These are phyloP conservation scores for Coprinopsis cinerea DNA, from an alignment of 768 basidiomycete genomes.

Conservation along the genomic window DNA sequence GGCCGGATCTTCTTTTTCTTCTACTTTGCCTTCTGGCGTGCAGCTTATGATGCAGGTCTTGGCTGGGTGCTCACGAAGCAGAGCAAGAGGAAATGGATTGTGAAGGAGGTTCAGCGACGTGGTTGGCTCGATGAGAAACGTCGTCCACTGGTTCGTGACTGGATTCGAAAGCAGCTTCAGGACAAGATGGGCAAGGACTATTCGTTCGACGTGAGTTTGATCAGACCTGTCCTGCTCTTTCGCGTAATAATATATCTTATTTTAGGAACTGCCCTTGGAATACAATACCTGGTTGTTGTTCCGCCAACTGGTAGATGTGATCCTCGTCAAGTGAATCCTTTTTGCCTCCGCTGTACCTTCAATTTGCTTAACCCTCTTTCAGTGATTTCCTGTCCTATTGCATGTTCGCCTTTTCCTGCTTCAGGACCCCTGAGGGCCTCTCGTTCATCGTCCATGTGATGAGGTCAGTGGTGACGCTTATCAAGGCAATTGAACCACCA, in stretches of 20 bases:
- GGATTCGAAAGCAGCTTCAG: constrained; percentile 82
- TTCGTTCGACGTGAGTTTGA: constrained; percentile 71
- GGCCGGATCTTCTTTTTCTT: constrained; percentile 70
- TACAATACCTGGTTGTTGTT: constrained; percentile 98
- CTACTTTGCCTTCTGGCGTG: constrained; percentile 92
- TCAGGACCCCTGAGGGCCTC: constrained; percentile 77
- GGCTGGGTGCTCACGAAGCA: constrained; percentile 94
- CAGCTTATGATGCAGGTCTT: constrained; percentile 87
- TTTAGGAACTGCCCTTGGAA: constrained; percentile 82
- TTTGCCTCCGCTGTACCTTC: not conserved
- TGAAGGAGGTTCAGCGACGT: constrained; percentile 63
- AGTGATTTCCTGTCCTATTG: constrained; percentile 95
- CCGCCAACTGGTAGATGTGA: constrained; percentile 92
- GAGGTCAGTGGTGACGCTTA: constrained; percentile 42
- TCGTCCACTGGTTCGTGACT: constrained; percentile 57
- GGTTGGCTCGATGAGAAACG: constrained; percentile 86
- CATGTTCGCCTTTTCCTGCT: constrained; percentile 92
- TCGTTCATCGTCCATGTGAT: constrained; percentile 69
- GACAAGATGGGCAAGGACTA: constrained; percentile 96
- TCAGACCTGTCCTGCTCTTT: not conserved
- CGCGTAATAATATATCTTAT: not conserved
- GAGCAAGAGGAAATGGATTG: constrained; percentile 94
- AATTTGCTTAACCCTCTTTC: constrained; percentile 10
- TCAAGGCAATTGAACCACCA: constrained; percentile 4
- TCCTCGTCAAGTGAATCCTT: constrained; percentile 80